Evolutionary conservation across 2,329 filamentous ascomycete genomes (phyloP).

Genomic region (Cladosporium sp.): DNA sequence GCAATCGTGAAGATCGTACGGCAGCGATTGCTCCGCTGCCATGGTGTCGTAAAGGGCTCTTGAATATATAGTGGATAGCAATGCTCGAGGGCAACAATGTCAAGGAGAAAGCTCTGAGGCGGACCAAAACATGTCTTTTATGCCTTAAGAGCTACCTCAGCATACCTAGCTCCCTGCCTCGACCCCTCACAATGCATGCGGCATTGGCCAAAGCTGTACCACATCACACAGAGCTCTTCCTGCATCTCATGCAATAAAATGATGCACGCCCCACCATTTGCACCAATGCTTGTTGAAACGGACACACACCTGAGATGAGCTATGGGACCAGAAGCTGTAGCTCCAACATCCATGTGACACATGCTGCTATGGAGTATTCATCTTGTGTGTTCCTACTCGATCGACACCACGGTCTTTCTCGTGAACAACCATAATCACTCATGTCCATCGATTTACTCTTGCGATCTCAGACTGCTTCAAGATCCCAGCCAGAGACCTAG

Average conservation of each 20-base stretch:
- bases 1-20: not conserved
- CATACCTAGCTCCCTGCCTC: not conserved
- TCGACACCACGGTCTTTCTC: no score
- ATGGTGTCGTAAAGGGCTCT: not conserved
- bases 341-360: not conserved
- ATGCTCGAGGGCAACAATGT: not conserved
- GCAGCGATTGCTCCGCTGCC: not conserved
- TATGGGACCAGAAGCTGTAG: not conserved
- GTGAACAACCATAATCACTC: no score
- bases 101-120: not conserved
- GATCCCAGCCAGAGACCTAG: not conserved
- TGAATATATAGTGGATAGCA: not conserved
- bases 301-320: not conserved
- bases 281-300: not conserved
- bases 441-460: no score
- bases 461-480: not conserved
- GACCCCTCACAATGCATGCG: not conserved
- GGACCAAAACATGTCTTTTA: not conserved
- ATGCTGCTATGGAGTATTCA: not conserved
- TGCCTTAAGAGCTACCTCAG: not conserved
- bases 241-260: not conserved
- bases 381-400: not conserved
- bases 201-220: not conserved
- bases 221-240: not conserved
- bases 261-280: not conserved